Evolutionary conservation across 208 protist species (phyloP).

Genomic region (Acanthamoeba sp.): DNA sequence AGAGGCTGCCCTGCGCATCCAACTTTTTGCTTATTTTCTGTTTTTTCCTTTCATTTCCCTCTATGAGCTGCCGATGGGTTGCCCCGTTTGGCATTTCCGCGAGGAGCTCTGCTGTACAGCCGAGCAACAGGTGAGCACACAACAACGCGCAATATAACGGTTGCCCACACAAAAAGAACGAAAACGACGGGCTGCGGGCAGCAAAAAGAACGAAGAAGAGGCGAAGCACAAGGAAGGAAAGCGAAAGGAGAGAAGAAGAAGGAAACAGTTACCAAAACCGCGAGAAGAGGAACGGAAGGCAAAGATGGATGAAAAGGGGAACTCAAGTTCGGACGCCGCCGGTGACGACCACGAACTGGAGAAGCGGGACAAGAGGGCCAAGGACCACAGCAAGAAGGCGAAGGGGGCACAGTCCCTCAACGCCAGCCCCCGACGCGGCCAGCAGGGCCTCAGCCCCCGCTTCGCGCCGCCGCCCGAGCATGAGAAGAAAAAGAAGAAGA

Average conservation of each 20-base stretch:
- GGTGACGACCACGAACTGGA: not conserved
- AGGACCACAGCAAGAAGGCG: not conserved
- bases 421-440: not conserved
- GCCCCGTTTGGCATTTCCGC: too few species aligned
- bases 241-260: not conserved
- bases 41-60: not conserved
- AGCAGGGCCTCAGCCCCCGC: not conserved
- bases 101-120: too few species aligned
- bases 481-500: not conserved
- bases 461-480: too few species aligned
- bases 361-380: not conserved
- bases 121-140: too few species aligned
- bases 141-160: not conserved
- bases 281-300: not conserved
- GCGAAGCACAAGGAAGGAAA: not conserved
- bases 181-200: not conserved
- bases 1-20: not conserved
- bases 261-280: not conserved
- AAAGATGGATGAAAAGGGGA: not conserved
- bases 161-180: not conserved
- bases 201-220: not conserved
- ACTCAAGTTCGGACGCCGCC: not conserved
- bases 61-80: too few species aligned
- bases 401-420: not conserved
- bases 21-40: not conserved